Conservation (phyloP, 2,329 filamentous ascomycete genomes). For the Phaeomoniella chlamydospora region DNA sequence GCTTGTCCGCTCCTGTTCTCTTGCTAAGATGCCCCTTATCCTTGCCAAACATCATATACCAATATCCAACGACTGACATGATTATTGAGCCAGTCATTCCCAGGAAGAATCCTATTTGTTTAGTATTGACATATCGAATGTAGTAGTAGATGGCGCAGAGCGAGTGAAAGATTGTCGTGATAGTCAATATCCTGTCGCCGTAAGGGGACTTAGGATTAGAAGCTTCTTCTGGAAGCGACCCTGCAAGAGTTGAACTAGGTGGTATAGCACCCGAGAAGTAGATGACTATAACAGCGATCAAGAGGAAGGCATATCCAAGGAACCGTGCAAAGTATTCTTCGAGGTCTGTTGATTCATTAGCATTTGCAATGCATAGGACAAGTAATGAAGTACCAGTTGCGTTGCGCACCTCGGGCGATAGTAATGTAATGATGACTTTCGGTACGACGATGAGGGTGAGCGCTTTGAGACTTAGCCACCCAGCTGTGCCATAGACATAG, state of each 20-base stretch:
- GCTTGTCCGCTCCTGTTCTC: slow-evolving; percentile 52
- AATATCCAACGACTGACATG: slow-evolving; percentile 49
- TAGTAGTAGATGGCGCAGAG: slow-evolving; percentile 53
- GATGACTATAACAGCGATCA: slow-evolving; percentile 48
- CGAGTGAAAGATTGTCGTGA: slow-evolving; percentile 54
- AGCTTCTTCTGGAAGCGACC: slow-evolving; percentile 25
- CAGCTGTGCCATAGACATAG: slow-evolving; percentile 29
- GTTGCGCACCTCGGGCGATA: slow-evolving; percentile 41
- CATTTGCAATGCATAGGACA: slow-evolving; percentile 2
- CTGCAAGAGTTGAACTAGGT: slow-evolving; percentile 34
- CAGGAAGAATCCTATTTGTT: slow-evolving; percentile 44
- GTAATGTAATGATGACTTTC: slow-evolving; percentile 44
- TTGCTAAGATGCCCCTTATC: slow-evolving; percentile 42
- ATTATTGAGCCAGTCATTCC: slow-evolving; percentile 42
- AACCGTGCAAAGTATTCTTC: slow-evolving; percentile 62
- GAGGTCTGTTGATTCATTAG: slow-evolving; percentile 28
- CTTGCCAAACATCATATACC: slow-evolving; percentile 47
- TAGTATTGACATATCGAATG: slow-evolving; percentile 43
- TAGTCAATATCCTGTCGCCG: slow-evolving; percentile 49
- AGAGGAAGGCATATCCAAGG: slow-evolving; percentile 52
- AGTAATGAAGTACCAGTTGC: slow-evolving; percentile 31
- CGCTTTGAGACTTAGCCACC: slow-evolving; percentile 28
- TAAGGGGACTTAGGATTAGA: slow-evolving; percentile 41
- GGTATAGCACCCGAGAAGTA: slow-evolving; percentile 59
- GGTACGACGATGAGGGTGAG: slow-evolving; percentile 44